phyloP scores from a whole-genome alignment of 306 rosid genomes.

The Dicorynia guianensis region DNA sequence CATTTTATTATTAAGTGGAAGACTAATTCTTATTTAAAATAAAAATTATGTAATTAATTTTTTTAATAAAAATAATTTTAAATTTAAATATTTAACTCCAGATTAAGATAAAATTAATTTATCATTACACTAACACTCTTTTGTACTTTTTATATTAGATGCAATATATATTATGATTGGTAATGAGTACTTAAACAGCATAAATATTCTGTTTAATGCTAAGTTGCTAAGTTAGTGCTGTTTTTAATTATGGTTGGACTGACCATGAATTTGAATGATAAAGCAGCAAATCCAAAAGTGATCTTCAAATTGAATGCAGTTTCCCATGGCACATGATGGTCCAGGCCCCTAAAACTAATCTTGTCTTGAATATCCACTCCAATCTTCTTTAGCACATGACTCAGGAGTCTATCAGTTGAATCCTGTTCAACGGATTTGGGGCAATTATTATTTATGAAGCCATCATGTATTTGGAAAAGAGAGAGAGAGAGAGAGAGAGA shows the following conservation, averaged over 20 bases:
- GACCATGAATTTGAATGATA: constrained; percentile 34
- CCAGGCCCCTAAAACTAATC: constrained; percentile 38
- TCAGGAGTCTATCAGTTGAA: background rate
- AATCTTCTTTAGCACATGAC: constrained; percentile 46
- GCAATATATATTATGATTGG: constrained; percentile 17
- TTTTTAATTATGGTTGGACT: constrained; percentile 22
- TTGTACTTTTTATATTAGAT: too few relatives aligned
- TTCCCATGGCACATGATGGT: constrained; percentile 37
- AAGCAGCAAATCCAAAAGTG: constrained; percentile 37
- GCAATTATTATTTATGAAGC: constrained; percentile 33
- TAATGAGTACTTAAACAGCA: constrained; percentile 37
- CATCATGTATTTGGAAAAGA: constrained; percentile 12
- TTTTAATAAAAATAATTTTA: too few relatives aligned
- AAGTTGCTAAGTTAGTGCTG: constrained; percentile 5
- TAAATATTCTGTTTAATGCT: constrained; percentile 27
- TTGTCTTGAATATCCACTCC: constrained; percentile 29
- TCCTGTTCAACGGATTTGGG: constrained; percentile 34
- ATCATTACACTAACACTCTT: too few relatives aligned
- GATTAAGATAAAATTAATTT: too few relatives aligned
- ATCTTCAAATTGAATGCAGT: constrained; percentile 39
- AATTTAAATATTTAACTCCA: too few relatives aligned
- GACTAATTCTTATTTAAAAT: too few relatives aligned
- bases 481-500: background rate
- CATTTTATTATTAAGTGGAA: too few relatives aligned
- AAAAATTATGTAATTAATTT: too few relatives aligned